These are phyloP conservation scores for Lachnellula occidentalis DNA, from an alignment of 2,329 filamentous ascomycete species.

Conservation along the genomic window DNA sequence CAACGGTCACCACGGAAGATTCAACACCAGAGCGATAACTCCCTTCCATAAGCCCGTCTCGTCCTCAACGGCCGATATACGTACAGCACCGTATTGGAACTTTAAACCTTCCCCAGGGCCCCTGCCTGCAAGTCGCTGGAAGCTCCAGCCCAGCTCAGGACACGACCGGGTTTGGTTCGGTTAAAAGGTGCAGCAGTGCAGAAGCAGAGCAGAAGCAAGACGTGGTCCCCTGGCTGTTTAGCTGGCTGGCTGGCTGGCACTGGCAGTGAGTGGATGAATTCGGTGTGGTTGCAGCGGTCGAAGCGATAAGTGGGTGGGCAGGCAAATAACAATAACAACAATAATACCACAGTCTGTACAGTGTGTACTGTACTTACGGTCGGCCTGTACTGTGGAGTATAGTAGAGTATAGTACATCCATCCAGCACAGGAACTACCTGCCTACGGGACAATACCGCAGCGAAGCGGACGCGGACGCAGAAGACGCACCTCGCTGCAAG, in stretches of 20 bases:
- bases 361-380: neutral
- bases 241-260: neutral
- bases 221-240: neutral
- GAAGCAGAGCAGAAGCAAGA: neutral
- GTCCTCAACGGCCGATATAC: neutral
- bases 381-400: too few species aligned
- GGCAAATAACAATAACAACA: neutral
- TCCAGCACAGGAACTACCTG: too few species aligned
- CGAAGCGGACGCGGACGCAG: neutral
- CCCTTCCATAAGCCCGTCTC: neutral
- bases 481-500: constrained; percentile 22
- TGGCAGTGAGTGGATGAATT: constrained; percentile 1
- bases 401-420: too few species aligned
- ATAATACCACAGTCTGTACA: too few species aligned
- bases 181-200: constrained; percentile 5
- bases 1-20: neutral
- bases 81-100: neutral
- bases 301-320: constrained; percentile 15
- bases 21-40: neutral
- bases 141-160: constrained; percentile 11
- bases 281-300: constrained; percentile 19
- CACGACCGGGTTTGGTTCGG: constrained; percentile 19
- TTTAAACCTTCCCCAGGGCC: neutral
- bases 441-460: neutral
- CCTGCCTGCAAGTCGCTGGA: neutral